Percentiles rank a stretch among this genome's conserved stretches.
These are phyloP conservation scores for Trametes cingulata DNA, from an alignment of 768 basidiomycete genomes.

Conservation along the genomic window DNA sequence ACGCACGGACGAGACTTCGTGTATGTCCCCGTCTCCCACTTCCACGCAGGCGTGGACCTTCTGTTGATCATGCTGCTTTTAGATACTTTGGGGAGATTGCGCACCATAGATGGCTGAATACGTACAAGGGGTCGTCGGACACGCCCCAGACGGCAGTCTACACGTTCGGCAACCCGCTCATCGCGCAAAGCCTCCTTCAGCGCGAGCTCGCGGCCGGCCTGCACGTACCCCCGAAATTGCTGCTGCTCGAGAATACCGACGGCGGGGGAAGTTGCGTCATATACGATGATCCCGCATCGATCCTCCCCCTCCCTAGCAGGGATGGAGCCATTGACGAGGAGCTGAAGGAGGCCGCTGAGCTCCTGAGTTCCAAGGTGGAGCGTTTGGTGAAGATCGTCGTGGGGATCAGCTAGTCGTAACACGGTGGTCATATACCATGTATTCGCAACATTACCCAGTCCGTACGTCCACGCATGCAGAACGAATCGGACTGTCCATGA, in stretches of 20 bases:
- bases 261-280: constrained; percentile 42
- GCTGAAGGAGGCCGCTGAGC: constrained; percentile 36
- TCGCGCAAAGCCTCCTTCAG: constrained; percentile 46
- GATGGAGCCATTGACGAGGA: constrained; percentile 33
- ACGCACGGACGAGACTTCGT: constrained; percentile 43
- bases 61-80: neutral
- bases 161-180: constrained; percentile 52
- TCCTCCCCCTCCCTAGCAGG: constrained; percentile 36
- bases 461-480: too few relatives aligned
- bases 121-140: constrained; percentile 2
- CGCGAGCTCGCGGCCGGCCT: constrained; percentile 42
- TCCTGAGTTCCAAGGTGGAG: constrained; percentile 48
- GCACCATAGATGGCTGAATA: constrained; percentile 18
- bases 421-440: too few relatives aligned
- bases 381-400: constrained; percentile 33
- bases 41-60: neutral
- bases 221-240: constrained; percentile 47
- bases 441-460: too few relatives aligned
- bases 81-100: constrained; percentile 17
- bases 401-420: neutral
- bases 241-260: constrained; percentile 44
- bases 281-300: constrained; percentile 51
- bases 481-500: too few relatives aligned
- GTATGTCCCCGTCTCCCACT: constrained; percentile 32
- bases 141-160: constrained; percentile 38